Base-by-base conservation (phyloP, 2,329 filamentous ascomycete genomes). In the Biscogniauxia sp. region DNA sequence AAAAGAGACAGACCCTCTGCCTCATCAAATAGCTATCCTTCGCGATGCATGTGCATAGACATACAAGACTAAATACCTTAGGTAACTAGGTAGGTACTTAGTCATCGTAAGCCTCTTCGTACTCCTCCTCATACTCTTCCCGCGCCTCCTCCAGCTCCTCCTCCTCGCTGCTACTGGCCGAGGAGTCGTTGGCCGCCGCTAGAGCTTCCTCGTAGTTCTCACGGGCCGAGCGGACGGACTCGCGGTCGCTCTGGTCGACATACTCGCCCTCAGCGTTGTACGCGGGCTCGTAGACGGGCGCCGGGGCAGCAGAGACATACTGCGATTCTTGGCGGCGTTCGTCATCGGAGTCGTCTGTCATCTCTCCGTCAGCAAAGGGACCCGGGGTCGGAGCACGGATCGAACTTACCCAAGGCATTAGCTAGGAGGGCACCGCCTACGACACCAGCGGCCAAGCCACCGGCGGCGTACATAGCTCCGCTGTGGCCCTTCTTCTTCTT, bases 371-470 rank as follows among this genome's bases (percentile, higher is more conserved):
- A 25, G 15, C 53, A 8, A 20, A 15, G 11, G 26, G 15, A 15
- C n/a, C 19, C 13, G 49, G 56, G 9, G 50, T 7, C 7, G 28
- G 28, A 32, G 23, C 11, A 32, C 6, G 28, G 6, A 32, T 8
- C 7, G 28, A 51, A 62, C 60, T 51, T 78, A 88, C 86, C 76
- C 15, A 86, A 64, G 57, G 82, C 82, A 68, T 87, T 78, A 13
- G 80, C 81, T 59, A 88, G 72, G 41, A 86, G 69, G 3, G 84
- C 86, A 53, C 85, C 86, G 11, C 82, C 86, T 37, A 85, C 70
- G 51, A 79, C 82, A 63, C 84, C 84, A 8, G 80, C 75, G 0
- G 83, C 85, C 26, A 87, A 63, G 69, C 86, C 86, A 51, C 80
- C 86, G 5, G 82, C 82, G 56, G 81, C 86, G 20, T 80, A 84